These are phyloP conservation scores for Xylariaceae sp. DNA, from an alignment of 2,329 filamentous ascomycete genomes.

Conservation along the genomic window DNA sequence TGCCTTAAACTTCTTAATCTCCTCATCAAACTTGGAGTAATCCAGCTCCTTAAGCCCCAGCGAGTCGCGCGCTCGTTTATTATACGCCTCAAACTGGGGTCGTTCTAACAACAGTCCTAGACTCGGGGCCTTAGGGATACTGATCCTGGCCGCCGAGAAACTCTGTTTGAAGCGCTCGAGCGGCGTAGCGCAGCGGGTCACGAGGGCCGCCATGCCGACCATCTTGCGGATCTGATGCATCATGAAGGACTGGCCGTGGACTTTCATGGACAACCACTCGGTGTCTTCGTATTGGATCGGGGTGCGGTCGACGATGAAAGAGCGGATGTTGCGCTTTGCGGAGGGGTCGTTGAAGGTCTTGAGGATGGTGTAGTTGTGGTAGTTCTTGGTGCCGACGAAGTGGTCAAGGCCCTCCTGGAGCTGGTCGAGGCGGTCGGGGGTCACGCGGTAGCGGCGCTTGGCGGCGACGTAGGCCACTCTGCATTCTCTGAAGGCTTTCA, in stretches of 20 bases:
- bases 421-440: slow-evolving; percentile 63
- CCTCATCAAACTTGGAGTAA: slow-evolving; percentile 71
- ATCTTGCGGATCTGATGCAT: slow-evolving; percentile 99
- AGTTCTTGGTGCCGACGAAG: slow-evolving; percentile 85
- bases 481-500: slow-evolving; percentile 66
- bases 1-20: slow-evolving; percentile 87
- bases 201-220: slow-evolving; percentile 85
- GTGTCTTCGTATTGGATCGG: slow-evolving; percentile 86
- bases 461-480: slow-evolving; percentile 78
- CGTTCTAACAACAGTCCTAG: slow-evolving; percentile 83
- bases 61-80: slow-evolving; percentile 62
- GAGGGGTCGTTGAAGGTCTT: slow-evolving; percentile 79
- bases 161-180: slow-evolving; percentile 67
- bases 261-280: slow-evolving; percentile 92
- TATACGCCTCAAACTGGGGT: slow-evolving; percentile 89
- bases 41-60: slow-evolving; percentile 67
- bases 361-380: slow-evolving; percentile 95
- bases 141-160: slow-evolving; percentile 68
- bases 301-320: slow-evolving; percentile 71
- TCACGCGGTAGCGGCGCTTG: slow-evolving; percentile 81
- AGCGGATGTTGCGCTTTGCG: slow-evolving; percentile 86
- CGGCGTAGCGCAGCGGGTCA: slow-evolving; percentile 79
- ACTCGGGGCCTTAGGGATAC: slow-evolving; percentile 90
- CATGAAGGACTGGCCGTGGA: slow-evolving; percentile 99
- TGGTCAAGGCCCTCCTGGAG: slow-evolving; percentile 70